Base-by-base conservation (phyloP, 495 filamentous ascomycete species). In the Trichoderma orchidacearum region DNA sequence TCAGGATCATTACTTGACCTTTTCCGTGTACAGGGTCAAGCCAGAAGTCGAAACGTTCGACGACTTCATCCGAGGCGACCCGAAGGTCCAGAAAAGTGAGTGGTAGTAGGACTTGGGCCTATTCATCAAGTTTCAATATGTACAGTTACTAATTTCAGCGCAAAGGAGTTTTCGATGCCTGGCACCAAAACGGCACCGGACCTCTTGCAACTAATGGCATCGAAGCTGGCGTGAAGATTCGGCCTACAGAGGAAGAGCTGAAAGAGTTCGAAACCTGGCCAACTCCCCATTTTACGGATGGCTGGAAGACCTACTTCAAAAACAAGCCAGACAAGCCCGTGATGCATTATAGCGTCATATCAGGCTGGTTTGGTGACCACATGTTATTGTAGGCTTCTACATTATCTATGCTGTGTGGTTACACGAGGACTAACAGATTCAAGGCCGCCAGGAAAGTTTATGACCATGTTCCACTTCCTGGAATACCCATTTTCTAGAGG, bases 391-490 rank as follows among this genome's bases (percentile, higher is more conserved):
- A 62, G 62, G 59, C n/a, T n/a, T n/a, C n/a, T n/a, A n/a, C n/a
- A n/a, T n/a, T n/a, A 34, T 36, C 30, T 2, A 30, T 7, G 28
- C 1, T 3, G 13, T 32, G 15, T 29, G 32, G 38, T 17, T 30
- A 32, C 35, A 31, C 23, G n/a, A 56, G n/a, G 57, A 8, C 51
- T 21, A 41, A 34, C 35, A 18, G 25, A 28, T 29, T 5, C 4
- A 30, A 73, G 68, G 67, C 85, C 85, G 0, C 78, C 83, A 3
- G 86, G 86, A 45, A 89, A 90, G 58, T 90, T 90, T 76, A 90
- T 90, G 73, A 85, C 80, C 58, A 90, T 90, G 86, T 90, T 90
- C 76, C 85, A 90, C 63, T 90, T 90, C 78, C 68, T 89, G 54
- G 85, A 89, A 71, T 90, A 90, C 60, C 86, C 87, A 12, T 90